These are phyloP conservation scores for Nemania sp. DNA, from an alignment of 2,329 filamentous ascomycete species.

Conservation along the genomic window DNA sequence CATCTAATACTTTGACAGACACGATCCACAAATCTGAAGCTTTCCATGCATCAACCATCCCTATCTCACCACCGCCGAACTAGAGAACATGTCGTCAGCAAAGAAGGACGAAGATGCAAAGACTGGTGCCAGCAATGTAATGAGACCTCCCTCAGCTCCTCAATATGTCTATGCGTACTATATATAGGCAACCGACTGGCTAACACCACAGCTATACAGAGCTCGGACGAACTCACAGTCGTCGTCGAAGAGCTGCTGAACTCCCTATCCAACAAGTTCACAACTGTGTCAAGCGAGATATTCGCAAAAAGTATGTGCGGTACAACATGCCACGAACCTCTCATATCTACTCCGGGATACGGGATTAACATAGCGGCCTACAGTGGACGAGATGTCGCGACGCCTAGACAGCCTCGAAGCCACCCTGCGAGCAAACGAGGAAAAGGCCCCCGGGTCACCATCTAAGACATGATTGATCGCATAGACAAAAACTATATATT, in stretches of 20 bases:
- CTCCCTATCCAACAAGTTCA: constrained; percentile 86
- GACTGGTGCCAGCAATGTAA: constrained; percentile 40
- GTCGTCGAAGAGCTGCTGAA: constrained; percentile 90
- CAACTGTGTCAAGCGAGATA: constrained; percentile 85
- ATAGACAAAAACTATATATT: neutral
- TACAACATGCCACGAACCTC: neutral
- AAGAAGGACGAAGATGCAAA: constrained; percentile 40
- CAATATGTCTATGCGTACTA: neutral
- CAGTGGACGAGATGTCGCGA: constrained; percentile 95
- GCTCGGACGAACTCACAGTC: constrained; percentile 74
- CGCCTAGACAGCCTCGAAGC: constrained; percentile 86
- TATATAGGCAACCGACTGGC: neutral
- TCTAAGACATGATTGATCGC: constrained; percentile 54
- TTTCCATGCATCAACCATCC: neutral
- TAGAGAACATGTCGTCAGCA: constrained; percentile 46
- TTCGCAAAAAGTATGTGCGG: constrained; percentile 80
- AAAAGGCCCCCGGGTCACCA: constrained; percentile 54
- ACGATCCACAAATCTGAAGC: too few relatives aligned
- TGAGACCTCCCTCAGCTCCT: neutral
- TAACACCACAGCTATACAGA: constrained; percentile 22
- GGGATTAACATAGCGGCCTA: constrained; percentile 24
- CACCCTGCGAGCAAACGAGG: constrained; percentile 71
- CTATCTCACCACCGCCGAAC: neutral
- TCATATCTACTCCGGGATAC: neutral
- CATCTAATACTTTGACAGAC: too few relatives aligned